These are phyloP conservation scores for Flueggea neowawraea DNA, from an alignment of 441 rosid species.

Conservation along the genomic window DNA sequence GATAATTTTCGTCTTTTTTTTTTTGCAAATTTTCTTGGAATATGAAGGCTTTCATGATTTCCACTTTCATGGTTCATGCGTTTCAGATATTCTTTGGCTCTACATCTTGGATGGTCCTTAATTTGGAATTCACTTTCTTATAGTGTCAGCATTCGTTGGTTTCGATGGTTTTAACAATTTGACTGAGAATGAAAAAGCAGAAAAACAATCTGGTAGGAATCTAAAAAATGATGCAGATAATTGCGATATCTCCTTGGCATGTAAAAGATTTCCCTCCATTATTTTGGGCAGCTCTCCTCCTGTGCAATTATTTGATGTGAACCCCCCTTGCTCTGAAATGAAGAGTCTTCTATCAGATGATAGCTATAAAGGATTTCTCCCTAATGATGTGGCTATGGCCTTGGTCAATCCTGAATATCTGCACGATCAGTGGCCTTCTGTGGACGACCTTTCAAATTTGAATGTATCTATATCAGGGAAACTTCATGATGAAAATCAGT, in stretches of 20 bases:
- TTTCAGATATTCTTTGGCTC: conserved; percentile 5
- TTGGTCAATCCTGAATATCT: conserved; percentile 44
- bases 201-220: conserved; percentile 33
- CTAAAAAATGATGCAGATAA: conserved; percentile 33
- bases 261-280: conserved; percentile 88
- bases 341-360: conserved; percentile 31
- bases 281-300: conserved; percentile 57
- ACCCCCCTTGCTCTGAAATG: conserved; percentile 21
- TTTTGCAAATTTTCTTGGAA: neutral
- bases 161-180: conserved; percentile 50
- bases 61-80: too few relatives aligned
- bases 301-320: conserved; percentile 58
- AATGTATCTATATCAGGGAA: conserved; percentile 23
- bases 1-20: too few relatives aligned
- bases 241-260: conserved; percentile 47
- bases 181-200: conserved; percentile 37
- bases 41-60: neutral
- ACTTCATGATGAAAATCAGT: conserved; percentile 23
- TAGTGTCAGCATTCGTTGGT: conserved; percentile 59
- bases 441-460: conserved; percentile 23
- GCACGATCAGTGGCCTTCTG: conserved; percentile 44
- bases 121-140: conserved; percentile 17
- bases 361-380: conserved; percentile 29
- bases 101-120: conserved; percentile 1
- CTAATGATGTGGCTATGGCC: conserved; percentile 29